Conservation (phyloP, 139 green algal genomes). For the Klebsormidium nitens region DNA sequence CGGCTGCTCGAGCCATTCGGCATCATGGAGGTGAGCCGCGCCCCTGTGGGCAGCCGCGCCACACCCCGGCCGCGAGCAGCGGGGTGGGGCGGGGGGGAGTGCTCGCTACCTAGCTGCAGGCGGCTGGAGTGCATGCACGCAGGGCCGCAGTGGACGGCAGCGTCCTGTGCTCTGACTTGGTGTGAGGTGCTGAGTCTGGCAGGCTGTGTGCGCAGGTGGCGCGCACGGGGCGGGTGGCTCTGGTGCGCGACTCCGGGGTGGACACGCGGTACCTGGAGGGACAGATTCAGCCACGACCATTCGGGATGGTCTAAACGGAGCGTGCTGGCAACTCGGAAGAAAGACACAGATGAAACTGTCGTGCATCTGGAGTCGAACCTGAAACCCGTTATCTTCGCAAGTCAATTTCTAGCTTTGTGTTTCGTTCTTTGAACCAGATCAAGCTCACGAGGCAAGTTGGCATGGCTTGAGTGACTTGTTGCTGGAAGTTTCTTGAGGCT, state of each 20-base stretch:
- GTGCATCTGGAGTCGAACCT: too few relatives aligned
- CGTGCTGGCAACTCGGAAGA: too few relatives aligned
- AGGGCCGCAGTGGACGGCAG: neutral
- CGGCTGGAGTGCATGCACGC: neutral
- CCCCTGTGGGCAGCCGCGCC: neutral
- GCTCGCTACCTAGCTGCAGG: neutral
- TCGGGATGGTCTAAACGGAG: too few relatives aligned
- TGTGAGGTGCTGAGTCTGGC: constrained; percentile 50
- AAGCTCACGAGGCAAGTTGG: too few relatives aligned
- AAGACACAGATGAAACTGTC: too few relatives aligned
- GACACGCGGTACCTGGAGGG: constrained; percentile 55
- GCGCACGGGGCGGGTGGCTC: constrained; percentile 77
- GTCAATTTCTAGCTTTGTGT: too few relatives aligned
- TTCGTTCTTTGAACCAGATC: too few relatives aligned
- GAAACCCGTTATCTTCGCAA: too few relatives aligned
- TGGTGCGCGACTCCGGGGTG: constrained; percentile 75
- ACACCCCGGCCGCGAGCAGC: neutral
- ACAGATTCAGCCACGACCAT: too few relatives aligned
- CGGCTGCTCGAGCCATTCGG: constrained; percentile 75
- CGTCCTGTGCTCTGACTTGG: neutral
- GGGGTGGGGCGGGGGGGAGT: neutral
- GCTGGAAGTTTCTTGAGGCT: too few relatives aligned
- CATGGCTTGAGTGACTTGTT: too few relatives aligned
- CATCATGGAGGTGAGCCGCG: constrained; percentile 34
- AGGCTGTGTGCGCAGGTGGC: constrained; percentile 52